Conservation (phyloP, 768 basidiomycete species). For the Mycena leptocephala region DNA sequence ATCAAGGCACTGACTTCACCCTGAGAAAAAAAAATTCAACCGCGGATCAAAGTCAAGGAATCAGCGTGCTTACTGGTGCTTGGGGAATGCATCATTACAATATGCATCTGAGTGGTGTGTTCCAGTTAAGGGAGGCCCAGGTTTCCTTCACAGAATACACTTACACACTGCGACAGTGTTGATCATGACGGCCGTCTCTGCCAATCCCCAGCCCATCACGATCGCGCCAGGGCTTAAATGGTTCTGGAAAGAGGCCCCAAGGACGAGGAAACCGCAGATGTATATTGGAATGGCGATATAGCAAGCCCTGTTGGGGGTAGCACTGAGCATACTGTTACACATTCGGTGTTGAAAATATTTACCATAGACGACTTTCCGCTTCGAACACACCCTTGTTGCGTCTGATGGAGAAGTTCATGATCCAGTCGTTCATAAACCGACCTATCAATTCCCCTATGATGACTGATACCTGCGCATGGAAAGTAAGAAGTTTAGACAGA, state of each 20-base stretch:
- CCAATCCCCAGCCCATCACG: conserved; percentile 74
- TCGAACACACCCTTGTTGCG: conserved; percentile 73
- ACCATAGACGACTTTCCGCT: conserved; percentile 73
- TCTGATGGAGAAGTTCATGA: conserved; percentile 62
- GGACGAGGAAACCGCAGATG: conserved; percentile 66
- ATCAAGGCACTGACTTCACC: conserved; percentile 73
- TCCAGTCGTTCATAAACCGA: conserved; percentile 69
- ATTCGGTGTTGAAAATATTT: conserved; percentile 19
- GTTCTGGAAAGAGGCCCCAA: conserved; percentile 68
- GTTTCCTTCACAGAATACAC: conserved; percentile 22
- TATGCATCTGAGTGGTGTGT: conserved; percentile 44
- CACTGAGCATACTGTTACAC: neutral
- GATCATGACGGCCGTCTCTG: conserved; percentile 59
- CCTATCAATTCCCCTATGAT: conserved; percentile 69
- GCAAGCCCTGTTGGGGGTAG: conserved; percentile 56
- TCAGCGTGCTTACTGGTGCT: conserved; percentile 44
- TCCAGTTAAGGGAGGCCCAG: neutral
- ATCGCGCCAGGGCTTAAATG: conserved; percentile 63
- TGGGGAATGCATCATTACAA: conserved; percentile 62
- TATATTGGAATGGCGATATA: conserved; percentile 70
- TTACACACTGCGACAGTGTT: conserved; percentile 59
- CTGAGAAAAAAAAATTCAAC: conserved; percentile 15
- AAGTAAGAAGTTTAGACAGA: conserved; percentile 5
- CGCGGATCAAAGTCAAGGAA: neutral
- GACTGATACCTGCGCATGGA: conserved; percentile 59